A percentile compares a stretch with the other conserved stretches of the same genome.
phyloP scores from a whole-genome alignment of 306 rosid genomes.

The Clitoria ternatea region DNA sequence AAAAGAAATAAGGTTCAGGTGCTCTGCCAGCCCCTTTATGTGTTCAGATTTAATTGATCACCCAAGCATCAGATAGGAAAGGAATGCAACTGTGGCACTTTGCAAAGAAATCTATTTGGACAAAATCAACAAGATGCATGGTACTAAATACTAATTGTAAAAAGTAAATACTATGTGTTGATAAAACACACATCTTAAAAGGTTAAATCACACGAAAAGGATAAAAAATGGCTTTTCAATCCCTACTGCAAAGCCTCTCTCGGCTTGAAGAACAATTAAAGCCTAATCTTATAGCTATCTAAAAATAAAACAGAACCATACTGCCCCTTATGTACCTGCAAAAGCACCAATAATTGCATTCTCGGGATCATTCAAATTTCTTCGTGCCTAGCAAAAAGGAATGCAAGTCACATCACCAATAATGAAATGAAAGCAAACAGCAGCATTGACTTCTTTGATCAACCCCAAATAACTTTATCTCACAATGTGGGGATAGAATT shows the following conservation, averaged over 20 bases:
- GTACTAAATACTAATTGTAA: background rate
- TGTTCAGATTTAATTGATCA: background rate
- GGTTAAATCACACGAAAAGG: background rate
- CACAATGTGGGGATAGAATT: too few relatives aligned
- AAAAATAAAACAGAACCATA: background rate
- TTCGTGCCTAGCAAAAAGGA: constrained; percentile 55
- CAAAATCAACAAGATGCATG: background rate
- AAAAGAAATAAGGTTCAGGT: background rate
- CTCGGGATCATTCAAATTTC: constrained; percentile 84
- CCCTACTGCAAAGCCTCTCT: background rate
- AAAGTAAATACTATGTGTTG: background rate
- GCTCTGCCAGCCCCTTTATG: background rate
- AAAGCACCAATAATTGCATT: constrained; percentile 95
- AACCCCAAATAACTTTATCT: background rate
- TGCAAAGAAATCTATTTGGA: background rate
- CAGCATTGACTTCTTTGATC: background rate
- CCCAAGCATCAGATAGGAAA: background rate
- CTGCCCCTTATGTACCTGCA: constrained; percentile 58
- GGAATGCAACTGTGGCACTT: background rate
- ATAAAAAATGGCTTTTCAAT: background rate
- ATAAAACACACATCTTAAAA: background rate
- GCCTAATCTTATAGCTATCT: background rate
- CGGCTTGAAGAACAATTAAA: background rate
- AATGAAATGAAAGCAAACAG: constrained; percentile 22
- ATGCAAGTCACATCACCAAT: constrained; percentile 21